Evolutionary conservation across 495 filamentous ascomycete genomes (phyloP), one percentile per base, ranked within the genome.

Genomic region (Usnea hakonensis): DNA sequence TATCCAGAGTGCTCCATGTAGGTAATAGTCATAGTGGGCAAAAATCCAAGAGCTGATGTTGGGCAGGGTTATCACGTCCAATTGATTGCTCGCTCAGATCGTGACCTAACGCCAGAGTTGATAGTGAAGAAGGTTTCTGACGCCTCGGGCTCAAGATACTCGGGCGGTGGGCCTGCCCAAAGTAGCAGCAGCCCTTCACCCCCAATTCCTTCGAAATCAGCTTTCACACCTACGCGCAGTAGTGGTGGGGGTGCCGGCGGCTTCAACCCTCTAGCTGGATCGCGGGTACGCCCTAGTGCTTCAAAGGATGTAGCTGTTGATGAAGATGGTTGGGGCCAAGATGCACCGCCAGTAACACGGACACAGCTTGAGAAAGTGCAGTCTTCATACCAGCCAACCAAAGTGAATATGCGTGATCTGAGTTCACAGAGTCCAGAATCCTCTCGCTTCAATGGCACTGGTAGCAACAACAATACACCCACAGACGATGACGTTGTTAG

Each of bases 121-220:
- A 97, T 99, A 57, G 76, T 97, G 10, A 87, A 95, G 62, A 96
- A 95, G 72, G 89, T 97, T n/a, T 86, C 91, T 52, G 94, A 97
- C 78, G 86, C 95, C 19, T 97, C 95, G 40, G 95, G 94, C 36
- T 84, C 95, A 43, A 99, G 95, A 68, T 99, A 97, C 71, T 82
- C 83, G 1, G 84, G 81, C 32, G 78, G 81, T 37, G 77, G 82
- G 32, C 72, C 79, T 37, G 67, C 80, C 36, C 67, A 77, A 28
- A 70, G 69, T 16, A 55, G 78, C n/a, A 71, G 77, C 37, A 79
- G 78, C 19, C 78, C 83, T 13, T 87, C 85, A 10, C 90, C 90
- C 19, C 81, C 87, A 3, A 80, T 89, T 26, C 85, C 89, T 57
- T 87, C 84, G 28, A 99, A 97, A 74, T 91, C 92, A 46, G 92